Conservation (phyloP, 169 alveolate species). For the Plasmodium gaboni region DNA sequence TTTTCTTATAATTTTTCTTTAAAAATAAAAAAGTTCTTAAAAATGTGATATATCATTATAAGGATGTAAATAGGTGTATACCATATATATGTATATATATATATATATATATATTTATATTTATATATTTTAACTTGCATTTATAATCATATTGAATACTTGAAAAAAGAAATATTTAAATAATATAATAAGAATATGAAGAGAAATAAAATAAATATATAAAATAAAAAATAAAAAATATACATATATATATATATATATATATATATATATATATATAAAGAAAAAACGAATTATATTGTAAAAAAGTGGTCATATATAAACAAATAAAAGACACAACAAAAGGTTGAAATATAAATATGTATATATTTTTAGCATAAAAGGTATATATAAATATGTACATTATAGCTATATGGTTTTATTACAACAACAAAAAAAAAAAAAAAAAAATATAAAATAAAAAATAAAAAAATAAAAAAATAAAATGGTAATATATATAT, state of each 20-base stretch:
- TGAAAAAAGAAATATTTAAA: neutral
- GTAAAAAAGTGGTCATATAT: too few species aligned
- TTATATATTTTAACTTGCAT: constrained; percentile 4
- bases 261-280: neutral
- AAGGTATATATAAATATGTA: too few species aligned
- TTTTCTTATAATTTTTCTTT: neutral
- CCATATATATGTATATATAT: neutral
- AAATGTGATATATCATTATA: constrained; percentile 48
- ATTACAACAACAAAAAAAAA: neutral
- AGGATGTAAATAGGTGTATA: constrained; percentile 18
- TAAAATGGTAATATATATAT: neutral
- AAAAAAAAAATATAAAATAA: neutral
- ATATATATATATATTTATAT: neutral
- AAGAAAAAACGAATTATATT: neutral
- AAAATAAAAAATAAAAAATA: constrained; percentile 1
- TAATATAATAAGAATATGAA: neutral
- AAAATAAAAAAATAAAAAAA: constrained; percentile 19
- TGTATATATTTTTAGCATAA: too few species aligned
- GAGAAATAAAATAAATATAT: constrained; percentile 14
- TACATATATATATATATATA: too few species aligned
- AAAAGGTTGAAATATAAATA: too few species aligned
- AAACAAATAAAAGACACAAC: too few species aligned
- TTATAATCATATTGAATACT: neutral
- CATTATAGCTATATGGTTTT: too few species aligned
- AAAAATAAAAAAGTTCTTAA: constrained; percentile 12